A percentile compares a stretch with the other conserved stretches of the same genome.
Conservation (phyloP, 176 grass and related monocot species). For the Coix lacrymajobi region DNA sequence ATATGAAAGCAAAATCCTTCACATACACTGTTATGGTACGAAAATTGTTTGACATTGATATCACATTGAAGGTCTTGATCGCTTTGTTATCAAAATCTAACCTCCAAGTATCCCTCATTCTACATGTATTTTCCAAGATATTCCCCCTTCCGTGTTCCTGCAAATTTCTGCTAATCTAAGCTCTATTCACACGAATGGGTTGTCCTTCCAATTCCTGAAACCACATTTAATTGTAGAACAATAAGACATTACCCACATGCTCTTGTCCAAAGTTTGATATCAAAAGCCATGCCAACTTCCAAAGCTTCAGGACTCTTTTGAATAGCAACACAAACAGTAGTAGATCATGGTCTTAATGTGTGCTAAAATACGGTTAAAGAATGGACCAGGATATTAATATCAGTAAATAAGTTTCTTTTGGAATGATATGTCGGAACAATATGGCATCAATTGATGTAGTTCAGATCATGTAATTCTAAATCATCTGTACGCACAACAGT, state of each 20-base stretch:
- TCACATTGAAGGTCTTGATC: neutral
- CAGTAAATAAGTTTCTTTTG: neutral
- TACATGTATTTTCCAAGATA: conserved; percentile 11
- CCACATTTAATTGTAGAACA: conserved; percentile 14
- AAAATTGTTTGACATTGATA: conserved; percentile 18
- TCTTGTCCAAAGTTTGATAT: neutral
- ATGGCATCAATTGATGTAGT: neutral
- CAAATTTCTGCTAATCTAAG: conserved; percentile 40
- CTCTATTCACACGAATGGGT: conserved; percentile 91
- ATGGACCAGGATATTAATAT: neutral
- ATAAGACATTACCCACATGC: neutral
- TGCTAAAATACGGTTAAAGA: neutral
- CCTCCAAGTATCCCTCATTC: conserved; percentile 4
- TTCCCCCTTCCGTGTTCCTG: neutral
- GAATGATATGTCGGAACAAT: neutral
- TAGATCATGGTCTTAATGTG: neutral
- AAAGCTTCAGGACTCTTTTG: neutral
- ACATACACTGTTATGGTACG: conserved; percentile 25
- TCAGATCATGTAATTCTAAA: neutral
- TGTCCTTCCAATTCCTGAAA: conserved; percentile 98
- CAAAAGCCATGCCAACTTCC: neutral
- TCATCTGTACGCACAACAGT: neutral
- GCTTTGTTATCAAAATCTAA: conserved; percentile 28
- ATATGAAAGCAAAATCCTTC: conserved; percentile 28
- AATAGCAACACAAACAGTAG: neutral